phyloP scores from a whole-genome alignment of 2,329 filamentous ascomycete species.

The Cryoendolithus antarcticus region DNA sequence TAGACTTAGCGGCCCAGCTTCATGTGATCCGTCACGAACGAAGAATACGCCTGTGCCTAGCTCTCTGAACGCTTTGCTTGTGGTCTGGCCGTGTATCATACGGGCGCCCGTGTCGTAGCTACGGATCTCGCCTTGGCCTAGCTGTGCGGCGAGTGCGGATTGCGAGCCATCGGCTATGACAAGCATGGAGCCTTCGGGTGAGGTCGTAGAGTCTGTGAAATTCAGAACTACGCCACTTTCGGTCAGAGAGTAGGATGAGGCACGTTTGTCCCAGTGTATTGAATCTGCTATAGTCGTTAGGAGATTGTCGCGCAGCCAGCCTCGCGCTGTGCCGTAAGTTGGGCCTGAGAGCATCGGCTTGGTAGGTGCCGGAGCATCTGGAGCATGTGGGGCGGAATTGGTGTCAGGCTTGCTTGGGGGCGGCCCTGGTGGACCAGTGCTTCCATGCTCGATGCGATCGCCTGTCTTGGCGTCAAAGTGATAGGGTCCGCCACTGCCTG shows the following conservation, averaged over 20 bases:
- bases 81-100: constrained; percentile 54
- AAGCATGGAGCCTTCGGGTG: constrained; percentile 46
- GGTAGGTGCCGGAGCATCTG: too few relatives aligned
- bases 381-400: too few relatives aligned
- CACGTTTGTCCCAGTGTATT: constrained; percentile 44
- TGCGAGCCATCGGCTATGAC: constrained; percentile 52
- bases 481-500: constrained; percentile 42
- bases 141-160: constrained; percentile 47
- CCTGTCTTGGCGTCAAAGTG: constrained; percentile 43
- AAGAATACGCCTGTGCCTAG: constrained; percentile 53
- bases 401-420: constrained; percentile 4
- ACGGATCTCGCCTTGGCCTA: constrained; percentile 46
- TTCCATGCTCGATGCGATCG: constrained; percentile 31
- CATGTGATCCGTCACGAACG: constrained; percentile 37
- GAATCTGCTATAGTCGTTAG: constrained; percentile 42
- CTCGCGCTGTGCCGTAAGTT: constrained; percentile 46
- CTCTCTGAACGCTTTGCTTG: constrained; percentile 46
- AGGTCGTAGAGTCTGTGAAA: constrained; percentile 49
- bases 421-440: constrained; percentile 2
- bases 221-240: constrained; percentile 41
- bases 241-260: constrained; percentile 47
- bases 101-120: constrained; percentile 51
- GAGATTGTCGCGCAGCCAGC: constrained; percentile 51
- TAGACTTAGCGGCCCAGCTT: constrained; percentile 37
- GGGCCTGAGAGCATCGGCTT: neutral